Base-by-base conservation (phyloP, 78 protist species). In the Protostelium mycophagum region DNA sequence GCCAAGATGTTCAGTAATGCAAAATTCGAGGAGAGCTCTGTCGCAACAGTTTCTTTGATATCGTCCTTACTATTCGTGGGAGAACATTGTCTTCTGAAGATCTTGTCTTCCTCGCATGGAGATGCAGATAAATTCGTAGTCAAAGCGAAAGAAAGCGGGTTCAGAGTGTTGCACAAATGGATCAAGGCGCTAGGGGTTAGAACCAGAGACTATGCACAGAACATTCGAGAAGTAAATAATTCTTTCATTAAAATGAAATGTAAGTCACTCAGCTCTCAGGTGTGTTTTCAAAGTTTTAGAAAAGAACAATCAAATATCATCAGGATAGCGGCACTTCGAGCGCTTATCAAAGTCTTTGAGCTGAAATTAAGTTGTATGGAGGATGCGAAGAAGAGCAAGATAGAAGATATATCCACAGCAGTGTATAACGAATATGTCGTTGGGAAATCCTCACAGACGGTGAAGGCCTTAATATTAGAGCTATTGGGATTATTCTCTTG, bases 371-470 rank as follows among this genome's bases (percentile, higher is more conserved):
- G 16, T 5, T 23, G 35, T 25, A 5, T 85, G 63, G 37, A 36
- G 16, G 36, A 85, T 16, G 86, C 29, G 16, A 16, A 36, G 86
- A 36, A 85, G 86, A 37, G 36, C 16, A 16, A 5, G 37, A 16
- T 85, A 5, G 73, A 25, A 16, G 73, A 51, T 16, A 51, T 51
- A 16, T 51, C 73, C 16, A 25, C 73, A 51, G 16, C 73, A 16
- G 16, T 51, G 16, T 51, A 51, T 16, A 51, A 51, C 73, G 73
- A 51, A 16, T 51, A 51, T 16, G 73, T 51, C 73, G 16, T 51
- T 90, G 95, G 95, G 1, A 90, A 93, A 38, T 5, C 91, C 0
- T 28, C 87, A 35, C 95, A 93, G 87, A 89, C 95, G 0, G 90
- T 87, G 35, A 84, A 88, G 83, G 95, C 86, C 25, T 89, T 89